Evolutionary conservation across 2,329 filamentous ascomycete species (phyloP), one percentile per base, ranked within the genome.

Genomic region (Rhytidhysteron rufulum): DNA sequence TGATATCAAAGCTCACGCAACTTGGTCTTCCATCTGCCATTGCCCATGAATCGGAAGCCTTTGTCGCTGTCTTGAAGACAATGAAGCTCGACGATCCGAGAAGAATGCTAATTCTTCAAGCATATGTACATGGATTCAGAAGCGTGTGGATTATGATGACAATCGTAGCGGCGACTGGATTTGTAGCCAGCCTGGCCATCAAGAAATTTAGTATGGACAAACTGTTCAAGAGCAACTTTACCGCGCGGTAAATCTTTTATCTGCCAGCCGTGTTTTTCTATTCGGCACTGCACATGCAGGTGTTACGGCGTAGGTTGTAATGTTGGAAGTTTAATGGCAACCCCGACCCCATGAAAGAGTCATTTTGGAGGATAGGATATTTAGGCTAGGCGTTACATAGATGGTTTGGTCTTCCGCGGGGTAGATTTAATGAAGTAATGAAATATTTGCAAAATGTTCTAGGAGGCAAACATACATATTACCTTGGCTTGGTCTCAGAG

Each of bases 31-130:
- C 51, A 2, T 40, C 42, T 1, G 31, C 34, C 0, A 62, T 62
- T 20, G 58, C 57, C 6, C 50, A 53, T n/a, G 53, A 62, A 19
- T 59, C 57, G 2, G 57, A 60, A 35, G 53, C 48, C 10, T 61
- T 54, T 33, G 39, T 60, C 7, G 49, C 48, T 18, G 39, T 51
- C 3, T 41, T 62, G 13, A 51, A 43, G 11, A 37, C 31, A 8
- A 55, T 60, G 54, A 32, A 38, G 6, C 35, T 39, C 6, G 45
- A 49, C 8, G 49, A 48, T 6, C 25, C 44, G 4, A 33, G 41
- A 29, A 52, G 51, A 24, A 45, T 32, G 2, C 44, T 41, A 9
- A 49, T 56, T 10, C 41, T 54, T 1, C 46, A 52, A n/a, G 53
- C 53, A 0, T 61, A 63, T 34, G 44, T 49, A 34, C 33, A 52